Conservation (phyloP, 768 basidiomycete species). For the Coprinopsis strossmayeri region DNA sequence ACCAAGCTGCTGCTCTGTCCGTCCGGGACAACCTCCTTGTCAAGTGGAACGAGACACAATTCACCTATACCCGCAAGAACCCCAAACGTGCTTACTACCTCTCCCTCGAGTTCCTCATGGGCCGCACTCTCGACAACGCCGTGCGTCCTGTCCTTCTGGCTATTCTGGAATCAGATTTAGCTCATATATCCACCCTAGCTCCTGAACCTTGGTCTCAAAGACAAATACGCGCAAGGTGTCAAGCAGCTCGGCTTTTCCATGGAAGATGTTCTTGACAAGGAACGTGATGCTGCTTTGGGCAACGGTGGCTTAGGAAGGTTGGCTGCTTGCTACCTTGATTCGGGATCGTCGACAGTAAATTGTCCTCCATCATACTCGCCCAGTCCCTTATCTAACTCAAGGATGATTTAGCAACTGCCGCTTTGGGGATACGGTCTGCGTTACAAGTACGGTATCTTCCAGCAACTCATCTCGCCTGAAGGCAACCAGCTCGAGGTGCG, state of each 20-base stretch:
- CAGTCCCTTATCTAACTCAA: slow-evolving; percentile 13
- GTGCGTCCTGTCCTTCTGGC: slow-evolving; percentile 30
- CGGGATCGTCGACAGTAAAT: slow-evolving; percentile 76
- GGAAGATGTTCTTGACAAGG: slow-evolving; percentile 81
- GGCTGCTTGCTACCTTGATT: slow-evolving; percentile 96
- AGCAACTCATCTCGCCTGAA: slow-evolving; percentile 81
- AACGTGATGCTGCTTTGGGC: slow-evolving; percentile 91
- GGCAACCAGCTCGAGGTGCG: slow-evolving; percentile 72
- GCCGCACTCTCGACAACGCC: slow-evolving; percentile 67
- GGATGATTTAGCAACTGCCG: slow-evolving; percentile 65
- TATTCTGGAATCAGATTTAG: neutral
- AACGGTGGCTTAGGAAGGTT: slow-evolving; percentile 95
- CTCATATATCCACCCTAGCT: slow-evolving; percentile 43
- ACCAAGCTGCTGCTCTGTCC: slow-evolving; percentile 86
- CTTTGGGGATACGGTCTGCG: slow-evolving; percentile 94
- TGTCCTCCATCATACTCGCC: no score
- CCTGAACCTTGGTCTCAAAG: slow-evolving; percentile 83
- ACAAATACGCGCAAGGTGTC: slow-evolving; percentile 61
- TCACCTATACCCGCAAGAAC: slow-evolving; percentile 70
- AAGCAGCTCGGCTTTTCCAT: slow-evolving; percentile 82
- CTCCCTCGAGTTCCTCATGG: slow-evolving; percentile 90
- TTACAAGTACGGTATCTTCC: slow-evolving; percentile 96
- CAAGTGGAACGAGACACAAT: slow-evolving; percentile 83
- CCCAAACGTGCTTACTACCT: slow-evolving; percentile 94
- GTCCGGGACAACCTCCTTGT: slow-evolving; percentile 83